Evolutionary conservation across 2,329 filamentous ascomycete genomes (phyloP).

Genomic region (Nemania bipapillata): DNA sequence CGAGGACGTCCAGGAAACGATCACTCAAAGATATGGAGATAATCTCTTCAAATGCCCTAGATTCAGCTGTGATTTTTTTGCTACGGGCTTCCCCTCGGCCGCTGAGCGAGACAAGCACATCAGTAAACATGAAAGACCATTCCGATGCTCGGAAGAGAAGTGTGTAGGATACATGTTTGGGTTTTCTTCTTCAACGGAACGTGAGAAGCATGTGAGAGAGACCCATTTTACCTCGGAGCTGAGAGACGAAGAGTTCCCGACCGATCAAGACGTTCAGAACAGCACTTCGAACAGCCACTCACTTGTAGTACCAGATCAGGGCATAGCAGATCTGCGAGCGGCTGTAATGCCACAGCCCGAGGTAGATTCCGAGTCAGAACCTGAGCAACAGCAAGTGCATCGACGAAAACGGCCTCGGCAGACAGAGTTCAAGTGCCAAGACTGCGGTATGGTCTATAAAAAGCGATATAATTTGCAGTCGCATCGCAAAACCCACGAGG

Average conservation of each 20-base stretch:
- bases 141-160: conserved; percentile 1
- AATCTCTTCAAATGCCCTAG: conserved; percentile 17
- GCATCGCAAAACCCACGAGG: neutral
- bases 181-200: neutral
- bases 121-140: conserved; percentile 7
- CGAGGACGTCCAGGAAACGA: neutral
- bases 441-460: neutral
- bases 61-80: conserved; percentile 16
- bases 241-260: conserved; percentile 9
- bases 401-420: conserved; percentile 3
- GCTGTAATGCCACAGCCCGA: neutral
- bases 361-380: neutral
- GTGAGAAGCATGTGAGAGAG: conserved; percentile 5
- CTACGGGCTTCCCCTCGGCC: neutral
- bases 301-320: neutral
- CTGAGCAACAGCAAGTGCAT: neutral
- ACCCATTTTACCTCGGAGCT: conserved; percentile 2
- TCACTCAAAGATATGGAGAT: conserved; percentile 4
- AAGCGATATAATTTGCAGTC: conserved; percentile 14
- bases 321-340: neutral
- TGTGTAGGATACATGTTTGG: neutral
- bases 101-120: conserved; percentile 1
- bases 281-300: neutral
- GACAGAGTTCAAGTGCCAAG: neutral
- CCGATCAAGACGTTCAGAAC: neutral